Conservation (phyloP, 768 basidiomycete genomes). For the Termitomyces titanicus region DNA sequence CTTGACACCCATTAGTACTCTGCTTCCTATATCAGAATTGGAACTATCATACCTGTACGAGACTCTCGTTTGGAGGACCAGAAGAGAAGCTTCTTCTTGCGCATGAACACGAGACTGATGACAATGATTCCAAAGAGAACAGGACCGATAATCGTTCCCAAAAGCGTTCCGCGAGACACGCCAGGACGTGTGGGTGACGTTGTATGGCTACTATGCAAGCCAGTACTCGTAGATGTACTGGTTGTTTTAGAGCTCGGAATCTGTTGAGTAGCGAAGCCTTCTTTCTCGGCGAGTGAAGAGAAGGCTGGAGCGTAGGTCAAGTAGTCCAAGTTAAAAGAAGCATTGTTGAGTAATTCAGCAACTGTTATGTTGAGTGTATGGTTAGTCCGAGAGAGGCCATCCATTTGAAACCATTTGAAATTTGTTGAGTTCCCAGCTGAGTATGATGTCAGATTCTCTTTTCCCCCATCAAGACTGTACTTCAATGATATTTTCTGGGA, state of each 20-base stretch:
- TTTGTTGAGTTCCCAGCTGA: not conserved
- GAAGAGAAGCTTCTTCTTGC: not conserved
- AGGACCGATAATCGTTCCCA: not conserved
- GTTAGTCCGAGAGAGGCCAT: not conserved
- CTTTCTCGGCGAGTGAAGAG: not conserved
- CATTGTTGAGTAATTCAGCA: fast-evolving
- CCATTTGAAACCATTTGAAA: not conserved
- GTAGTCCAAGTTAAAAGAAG: not conserved
- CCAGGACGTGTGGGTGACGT: not conserved
- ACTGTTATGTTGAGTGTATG: not conserved
- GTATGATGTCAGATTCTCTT: too few relatives aligned
- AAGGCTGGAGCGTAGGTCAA: not conserved
- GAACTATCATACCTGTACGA: not conserved
- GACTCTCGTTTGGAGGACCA: not conserved
- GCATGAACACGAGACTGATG: not conserved
- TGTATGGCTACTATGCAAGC: not conserved
- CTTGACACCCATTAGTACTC: not conserved
- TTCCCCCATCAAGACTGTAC: not conserved
- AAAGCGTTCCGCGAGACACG: not conserved
- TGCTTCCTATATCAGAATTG: not conserved
- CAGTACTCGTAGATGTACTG: not conserved
- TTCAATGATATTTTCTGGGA: fast-evolving
- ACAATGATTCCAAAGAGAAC: not conserved
- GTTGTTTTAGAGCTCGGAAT: too few relatives aligned
- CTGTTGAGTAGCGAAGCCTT: not conserved